phyloP scores from a whole-genome alignment of 441 rosid species.

The Populus hybrid region DNA sequence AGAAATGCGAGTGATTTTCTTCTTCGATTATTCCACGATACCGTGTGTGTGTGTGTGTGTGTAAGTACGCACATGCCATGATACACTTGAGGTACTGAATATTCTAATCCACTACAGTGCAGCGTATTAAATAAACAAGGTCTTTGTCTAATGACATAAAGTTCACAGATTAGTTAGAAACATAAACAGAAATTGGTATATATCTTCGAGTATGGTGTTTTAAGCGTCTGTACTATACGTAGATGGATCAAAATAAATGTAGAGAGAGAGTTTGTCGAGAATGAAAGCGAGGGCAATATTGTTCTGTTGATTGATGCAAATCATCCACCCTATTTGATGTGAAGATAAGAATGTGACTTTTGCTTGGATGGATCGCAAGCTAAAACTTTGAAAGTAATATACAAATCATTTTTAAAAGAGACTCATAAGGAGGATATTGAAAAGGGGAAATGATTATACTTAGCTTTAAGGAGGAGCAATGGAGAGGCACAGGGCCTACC shows the following conservation, averaged over 20 bases:
- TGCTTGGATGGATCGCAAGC: slow-evolving; percentile 98
- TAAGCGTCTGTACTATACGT: slow-evolving; percentile 31
- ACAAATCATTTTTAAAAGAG: slow-evolving; percentile 42
- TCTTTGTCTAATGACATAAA: slow-evolving; percentile 4
- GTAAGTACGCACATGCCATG: background rate
- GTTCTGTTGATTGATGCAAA: slow-evolving; percentile 62
- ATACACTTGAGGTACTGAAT: background rate
- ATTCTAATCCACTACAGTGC: background rate
- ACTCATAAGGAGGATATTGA: slow-evolving; percentile 27
- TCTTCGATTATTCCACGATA: background rate
- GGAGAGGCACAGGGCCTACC: slow-evolving; percentile 55
- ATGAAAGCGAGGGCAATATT: slow-evolving; percentile 32
- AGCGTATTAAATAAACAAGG: slow-evolving; percentile 7
- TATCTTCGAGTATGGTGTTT: slow-evolving; percentile 15
- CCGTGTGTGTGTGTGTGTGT: background rate
- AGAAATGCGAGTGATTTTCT: background rate
- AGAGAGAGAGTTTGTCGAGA: background rate
- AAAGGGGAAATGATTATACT: slow-evolving; percentile 62
- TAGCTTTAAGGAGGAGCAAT: slow-evolving; percentile 98
- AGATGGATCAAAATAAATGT: slow-evolving; percentile 14
- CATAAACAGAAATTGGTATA: slow-evolving; percentile 2
- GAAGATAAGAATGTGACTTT: slow-evolving; percentile 51
- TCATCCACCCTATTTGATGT: slow-evolving; percentile 77
- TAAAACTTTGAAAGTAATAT: slow-evolving; percentile 50
- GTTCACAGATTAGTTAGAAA: slow-evolving; percentile 24